A percentile compares a stretch with the other conserved stretches of the same genome.
phyloP scores from a whole-genome alignment of 75 land plant genomes.

The Chamaecyparis obtusa region DNA sequence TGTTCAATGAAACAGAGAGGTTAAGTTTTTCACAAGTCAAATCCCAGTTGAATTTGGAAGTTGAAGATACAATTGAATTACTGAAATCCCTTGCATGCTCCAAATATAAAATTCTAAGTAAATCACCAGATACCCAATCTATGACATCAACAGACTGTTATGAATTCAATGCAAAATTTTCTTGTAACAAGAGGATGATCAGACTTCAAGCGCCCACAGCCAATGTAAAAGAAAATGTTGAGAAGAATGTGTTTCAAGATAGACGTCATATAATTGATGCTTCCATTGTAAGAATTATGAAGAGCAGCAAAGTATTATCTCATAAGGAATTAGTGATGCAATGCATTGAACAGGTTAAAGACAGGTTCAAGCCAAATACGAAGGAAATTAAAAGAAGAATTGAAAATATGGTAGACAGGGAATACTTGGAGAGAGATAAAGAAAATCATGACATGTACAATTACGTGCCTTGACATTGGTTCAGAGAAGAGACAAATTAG shows the following conservation, averaged over 20 bases:
- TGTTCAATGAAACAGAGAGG: background rate
- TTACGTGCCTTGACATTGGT: slow-evolving; percentile 57
- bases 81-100: slow-evolving; percentile 79
- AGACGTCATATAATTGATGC: slow-evolving; percentile 87
- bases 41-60: too few species aligned
- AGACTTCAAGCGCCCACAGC: slow-evolving; percentile 29
- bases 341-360: slow-evolving; percentile 63
- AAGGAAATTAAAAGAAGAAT: slow-evolving; percentile 45
- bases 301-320: slow-evolving; percentile 74
- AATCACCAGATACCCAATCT: background rate
- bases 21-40: too few species aligned
- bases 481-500: too few species aligned
- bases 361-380: slow-evolving; percentile 33
- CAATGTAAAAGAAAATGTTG: slow-evolving; percentile 84
- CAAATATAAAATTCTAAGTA: slow-evolving; percentile 77
- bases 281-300: slow-evolving; percentile 89
- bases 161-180: slow-evolving; percentile 87
- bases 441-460: slow-evolving; percentile 76
- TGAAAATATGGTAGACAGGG: slow-evolving; percentile 41
- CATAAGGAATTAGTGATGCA: slow-evolving; percentile 76
- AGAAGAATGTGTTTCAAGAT: slow-evolving; percentile 85
- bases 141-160: slow-evolving; percentile 62
- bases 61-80: too few species aligned
- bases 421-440: slow-evolving; percentile 80
- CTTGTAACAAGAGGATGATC: slow-evolving; percentile 65